Conservation (phyloP, 2,329 filamentous ascomycete species). For the Malbranchea zuffiana region DNA sequence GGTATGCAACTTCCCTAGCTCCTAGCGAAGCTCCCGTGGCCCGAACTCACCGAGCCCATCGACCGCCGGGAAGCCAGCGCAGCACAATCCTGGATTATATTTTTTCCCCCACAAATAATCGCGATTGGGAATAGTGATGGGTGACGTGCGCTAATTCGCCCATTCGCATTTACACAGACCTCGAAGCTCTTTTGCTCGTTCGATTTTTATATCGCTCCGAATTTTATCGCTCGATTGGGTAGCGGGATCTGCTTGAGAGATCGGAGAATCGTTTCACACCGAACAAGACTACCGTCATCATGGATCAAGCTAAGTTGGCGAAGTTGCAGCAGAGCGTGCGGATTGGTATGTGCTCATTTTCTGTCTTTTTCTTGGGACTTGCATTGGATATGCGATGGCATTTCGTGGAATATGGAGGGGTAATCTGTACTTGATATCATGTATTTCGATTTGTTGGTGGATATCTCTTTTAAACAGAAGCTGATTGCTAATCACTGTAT, state of each 20-base stretch:
- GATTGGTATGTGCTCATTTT: slow-evolving; percentile 51
- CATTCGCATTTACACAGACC: background rate
- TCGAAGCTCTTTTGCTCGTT: too few species aligned
- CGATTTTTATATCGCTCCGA: too few species aligned
- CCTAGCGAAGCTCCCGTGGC: too few species aligned
- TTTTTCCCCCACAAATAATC: slow-evolving; percentile 12
- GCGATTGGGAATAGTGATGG: slow-evolving; percentile 5
- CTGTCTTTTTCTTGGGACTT: slow-evolving; percentile 2
- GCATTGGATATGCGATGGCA: background rate
- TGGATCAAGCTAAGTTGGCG: slow-evolving; percentile 58
- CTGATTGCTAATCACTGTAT: slow-evolving; percentile 15
- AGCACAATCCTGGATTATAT: too few species aligned
- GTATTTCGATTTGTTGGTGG: background rate
- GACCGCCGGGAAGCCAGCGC: too few species aligned
- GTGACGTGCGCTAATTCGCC: slow-evolving; percentile 6
- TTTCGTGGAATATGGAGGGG: background rate
- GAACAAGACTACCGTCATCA: slow-evolving; percentile 25
- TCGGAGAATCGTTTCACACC: slow-evolving; percentile 1
- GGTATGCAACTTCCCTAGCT: too few species aligned
- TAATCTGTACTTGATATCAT: background rate
- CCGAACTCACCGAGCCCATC: too few species aligned
- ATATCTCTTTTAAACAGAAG: background rate
- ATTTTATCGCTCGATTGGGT: too few species aligned
- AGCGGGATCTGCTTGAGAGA: too few species aligned
- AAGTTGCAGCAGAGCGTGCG: slow-evolving; percentile 55